Base-by-base conservation (phyloP, 805 yeast species). In the Candida manassasensis region DNA sequence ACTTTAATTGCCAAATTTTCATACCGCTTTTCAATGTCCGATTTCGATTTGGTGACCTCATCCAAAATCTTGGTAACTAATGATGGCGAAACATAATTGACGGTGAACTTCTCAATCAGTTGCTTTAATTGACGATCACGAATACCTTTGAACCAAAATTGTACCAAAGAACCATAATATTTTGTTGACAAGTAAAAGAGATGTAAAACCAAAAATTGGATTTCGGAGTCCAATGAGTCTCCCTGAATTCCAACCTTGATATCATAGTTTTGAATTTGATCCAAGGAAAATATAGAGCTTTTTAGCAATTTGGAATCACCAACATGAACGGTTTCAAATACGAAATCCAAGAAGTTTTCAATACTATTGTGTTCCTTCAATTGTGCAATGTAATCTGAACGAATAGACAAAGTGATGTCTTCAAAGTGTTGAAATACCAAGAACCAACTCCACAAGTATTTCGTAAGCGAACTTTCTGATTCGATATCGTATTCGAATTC, bases 121-220 rank as follows among this genome's bases (percentile, higher is more conserved):
- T 64, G 51, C 47, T 81, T 84, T 41, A 76, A 57, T 30, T 81
- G 82, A 38, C 79, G 73, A 50, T 84, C 84, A 44, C 87, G 73
- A 21, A 87, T 67, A 12, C 75, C 75, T 36, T 75, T 65, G 60
- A 70, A 88, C 95, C 95, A 89, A 10, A 58, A 56, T 47, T 79
- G 82, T 2, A 73, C 73, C 12, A 67, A 52, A 3, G 82, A 71
- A 2, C 86, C 84, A 29, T 77, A 61, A 43, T 69, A 62, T 31
- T 62, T 58, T 48, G 79, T 65, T 2, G 73, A 48, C 29, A 65
- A 55, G 49, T 67, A 82, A 42, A 71, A 73, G 30, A 81, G 49
- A 47, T 80, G 76, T 10, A 76, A 50, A 3, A 72, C 45, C 15
- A 77, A 39, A 21, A 68, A 30, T 10, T 27, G 19, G 9, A 28